Base-by-base conservation (phyloP, 768 basidiomycete genomes). In the Tulasnella calospora region DNA sequence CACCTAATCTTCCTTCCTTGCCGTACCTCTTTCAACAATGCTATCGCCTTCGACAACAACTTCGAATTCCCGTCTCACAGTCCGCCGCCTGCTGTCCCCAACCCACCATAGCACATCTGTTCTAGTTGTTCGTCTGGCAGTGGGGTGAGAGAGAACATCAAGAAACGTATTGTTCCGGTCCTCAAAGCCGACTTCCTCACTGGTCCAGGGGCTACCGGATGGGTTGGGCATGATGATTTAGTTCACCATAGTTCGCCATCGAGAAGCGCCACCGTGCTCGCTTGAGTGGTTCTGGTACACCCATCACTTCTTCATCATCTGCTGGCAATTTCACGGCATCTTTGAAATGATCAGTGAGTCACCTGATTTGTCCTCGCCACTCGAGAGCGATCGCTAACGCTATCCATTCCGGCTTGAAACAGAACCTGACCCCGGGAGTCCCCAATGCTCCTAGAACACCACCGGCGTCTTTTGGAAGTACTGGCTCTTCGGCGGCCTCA, bases 401-500 rank as follows among this genome's bases (percentile, higher is more conserved):
- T 27, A 73, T 33, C 61, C 21, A 40, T 71, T n/a, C 17, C 8
- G 5, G 40, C 23, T 21, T 33, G 21, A 46, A 41, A 35, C 71
- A 84, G 80, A 93, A 85, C 95, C 96, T 35, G 95, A 98, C 84
- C 88, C 93, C 76, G 88, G 71, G 6, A 44, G 44, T 44, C 95
- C 95, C 0, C 96, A 88, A 85, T 99, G 96, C 85, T 94, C 93
- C 5, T 92, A 84, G 84, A 92, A 92, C 83, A 89, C 86, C 47
- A 91, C 96, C 80, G 96, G 95, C 81, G 94, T 97, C 79, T 98
- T 99, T 87, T 99, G 97, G 96, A 91, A 93, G 76, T 96, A 94
- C 86, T 96, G 95, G 95, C 87, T 95, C 74, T 87, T 93, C 77
- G 95, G 95, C 36, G 95, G 94, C 77, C 83, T 92, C 46, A 90